Conservation (phyloP, 352 stramenopile genomes). For the Achlya hypogyna region DNA sequence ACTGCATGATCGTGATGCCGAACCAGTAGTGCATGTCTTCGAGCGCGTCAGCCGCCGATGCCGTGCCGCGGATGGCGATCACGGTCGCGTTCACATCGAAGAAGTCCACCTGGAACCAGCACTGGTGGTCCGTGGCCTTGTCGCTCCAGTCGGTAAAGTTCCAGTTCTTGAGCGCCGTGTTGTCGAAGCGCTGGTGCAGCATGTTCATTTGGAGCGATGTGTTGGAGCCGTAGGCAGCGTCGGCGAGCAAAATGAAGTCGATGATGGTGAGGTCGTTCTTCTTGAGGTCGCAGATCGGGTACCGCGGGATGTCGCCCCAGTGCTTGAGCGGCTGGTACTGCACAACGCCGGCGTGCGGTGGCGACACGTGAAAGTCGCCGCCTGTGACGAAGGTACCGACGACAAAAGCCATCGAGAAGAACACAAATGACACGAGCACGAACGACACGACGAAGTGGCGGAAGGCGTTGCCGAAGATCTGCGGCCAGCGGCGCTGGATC, state of each 20-base stretch:
- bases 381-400: slow-evolving; percentile 81
- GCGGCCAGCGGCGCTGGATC: slow-evolving; percentile 56
- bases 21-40: slow-evolving; percentile 85
- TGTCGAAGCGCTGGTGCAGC: slow-evolving; percentile 72
- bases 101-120: slow-evolving; percentile 82
- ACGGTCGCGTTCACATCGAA: slow-evolving; percentile 77
- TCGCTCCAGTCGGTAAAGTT: slow-evolving; percentile 66
- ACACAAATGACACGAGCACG: slow-evolving; percentile 75
- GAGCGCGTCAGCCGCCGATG: slow-evolving; percentile 70
- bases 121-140: slow-evolving; percentile 49
- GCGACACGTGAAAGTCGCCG: slow-evolving; percentile 71
- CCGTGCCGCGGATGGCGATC: slow-evolving; percentile 70
- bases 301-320: slow-evolving; percentile 55
- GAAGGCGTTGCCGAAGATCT: slow-evolving; percentile 81
- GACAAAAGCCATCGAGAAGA: slow-evolving; percentile 82
- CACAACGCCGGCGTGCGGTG: slow-evolving; percentile 38
- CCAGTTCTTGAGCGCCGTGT: slow-evolving; percentile 66
- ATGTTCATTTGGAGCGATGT: slow-evolving; percentile 62
- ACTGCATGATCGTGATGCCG: slow-evolving; percentile 80
- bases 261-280: slow-evolving; percentile 54
- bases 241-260: slow-evolving; percentile 78
- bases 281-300: slow-evolving; percentile 71
- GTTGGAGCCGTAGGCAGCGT: slow-evolving; percentile 73
- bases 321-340: slow-evolving; percentile 37
- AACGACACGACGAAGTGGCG: slow-evolving; percentile 81